Base-by-base conservation (phyloP, 2,329 filamentous ascomycete genomes). In the Albophoma yamanashiensis region DNA sequence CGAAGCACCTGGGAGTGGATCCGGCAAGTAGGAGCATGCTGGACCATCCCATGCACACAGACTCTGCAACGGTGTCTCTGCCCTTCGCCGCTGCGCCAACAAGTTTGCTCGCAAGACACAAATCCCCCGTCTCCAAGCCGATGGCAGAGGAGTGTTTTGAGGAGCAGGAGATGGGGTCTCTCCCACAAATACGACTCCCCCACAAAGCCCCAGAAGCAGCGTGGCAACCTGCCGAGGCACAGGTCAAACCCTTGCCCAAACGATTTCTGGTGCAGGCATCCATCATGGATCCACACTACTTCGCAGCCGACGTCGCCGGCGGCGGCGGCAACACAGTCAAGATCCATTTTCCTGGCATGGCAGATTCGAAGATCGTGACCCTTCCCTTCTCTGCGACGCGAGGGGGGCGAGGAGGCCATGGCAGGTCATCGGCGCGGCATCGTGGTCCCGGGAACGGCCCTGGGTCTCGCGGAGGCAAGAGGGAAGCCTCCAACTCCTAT, bases 121-220 rank as follows among this genome's bases (percentile, higher is more conserved):
- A 75, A 56, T 77, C 79, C 38, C 70, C 81, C 25, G 79, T 78
- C 20, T 85, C 85, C 4, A 89, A 87, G 68, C 84, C 85, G 56
- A 88, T 91, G 74, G 88, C 89, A 7, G 89, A 91, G 64, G 87
- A 89, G 62, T 90, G 89, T 64, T 92, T 92, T 64, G 89, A 91
- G 68, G 88, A 91, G 68, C 88, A 89, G 67, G 88, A 92, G 70
- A 89, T 89, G 77, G 89, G 89, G 4, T 92, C 89, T 9, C 74
- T 91, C n/a, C 89, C 89, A 0, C 79, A 82, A 27, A 84, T 92
- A 31, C 82, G 82, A 59, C 75, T 92, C n/a, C 89, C 89, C 9
- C 78, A 80, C 55, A 80, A 80, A 60, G 80, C 81, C 5, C 86
- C 87, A 1, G 80, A 83, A 42, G 79, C 81, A 42, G 82, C 85